Base-by-base conservation (phyloP, 768 basidiomycete species). In the Termitomyces sp. region DNA sequence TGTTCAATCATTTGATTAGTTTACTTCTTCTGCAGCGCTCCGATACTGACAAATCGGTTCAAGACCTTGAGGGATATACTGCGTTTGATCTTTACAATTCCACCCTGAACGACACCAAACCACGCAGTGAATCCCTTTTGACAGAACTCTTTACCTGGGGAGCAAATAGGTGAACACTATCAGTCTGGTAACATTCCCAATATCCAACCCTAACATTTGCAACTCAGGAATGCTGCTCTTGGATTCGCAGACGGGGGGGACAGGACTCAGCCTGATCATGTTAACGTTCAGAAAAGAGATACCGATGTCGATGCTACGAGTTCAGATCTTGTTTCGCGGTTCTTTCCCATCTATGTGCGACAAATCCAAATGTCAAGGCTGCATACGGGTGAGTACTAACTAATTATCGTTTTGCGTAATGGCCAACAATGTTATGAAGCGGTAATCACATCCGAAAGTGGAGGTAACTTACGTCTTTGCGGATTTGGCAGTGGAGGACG, bases 81-180 rank as follows among this genome's bases (percentile, higher is more conserved):
- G 86, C 94, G 0, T 93, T 93, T 61, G 95, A 98, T 68, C 73
- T 98, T 36, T 97, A 93, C 74, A 98, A 98, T 68, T 89, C 90
- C 4, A 96, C 94, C 0, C 74, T 96, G 61, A 78, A 83, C 67
- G 89, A 82, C 31, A 91, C 90, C 4, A 84, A 85, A 59, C 89
- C 88, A 4, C 65, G 67, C 42, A 63, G 68, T 2, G 63, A 68
- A 34, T 70, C 73, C 56, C 55, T 55, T 57, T 65, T 77, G 67
- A 68, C 81, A 1, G 92, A 95, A 48, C 71, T 98, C 11, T 88
- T 84, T 65, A 93, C 89, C 5, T 97, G 94, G 95, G 95, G 95
- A 37, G 76, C 81, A 12, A 97, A 96, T 64, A 78, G 87, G 86
- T 86, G 64, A 60, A 13, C 1, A 6, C 24, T n/a, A 39, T 27